A percentile compares a stretch with the other conserved stretches of the same genome.
These are phyloP conservation scores for Nakazawaea sp. DNA, from an alignment of 805 yeast genomes.

Conservation along the genomic window DNA sequence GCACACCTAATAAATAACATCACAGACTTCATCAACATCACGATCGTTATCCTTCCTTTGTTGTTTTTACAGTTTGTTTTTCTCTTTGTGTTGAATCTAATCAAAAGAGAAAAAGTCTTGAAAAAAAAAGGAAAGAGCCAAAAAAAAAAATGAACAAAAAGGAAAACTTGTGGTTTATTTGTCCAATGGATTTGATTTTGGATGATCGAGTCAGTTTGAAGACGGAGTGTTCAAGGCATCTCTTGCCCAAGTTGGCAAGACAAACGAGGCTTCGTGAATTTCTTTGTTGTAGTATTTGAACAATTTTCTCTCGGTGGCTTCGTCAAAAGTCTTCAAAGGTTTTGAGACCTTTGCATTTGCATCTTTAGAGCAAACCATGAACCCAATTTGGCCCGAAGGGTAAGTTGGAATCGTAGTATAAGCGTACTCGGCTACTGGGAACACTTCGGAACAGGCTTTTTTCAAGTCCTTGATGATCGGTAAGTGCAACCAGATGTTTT, in stretches of 20 bases:
- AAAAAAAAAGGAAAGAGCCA: slow-evolving; percentile 11
- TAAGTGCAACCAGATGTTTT: slow-evolving; percentile 70
- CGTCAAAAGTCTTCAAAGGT: slow-evolving; percentile 43
- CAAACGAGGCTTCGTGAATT: slow-evolving; percentile 68
- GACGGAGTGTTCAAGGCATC: slow-evolving; percentile 23
- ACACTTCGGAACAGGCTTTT: slow-evolving; percentile 44
- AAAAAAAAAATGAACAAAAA: slow-evolving; percentile 9
- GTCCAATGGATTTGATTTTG: no score
- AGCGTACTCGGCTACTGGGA: slow-evolving; percentile 55
- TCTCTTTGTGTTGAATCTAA: slow-evolving; percentile 1
- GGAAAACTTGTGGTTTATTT: no score
- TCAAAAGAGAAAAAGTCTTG: slow-evolving; percentile 7
- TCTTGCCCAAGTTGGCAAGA: slow-evolving; percentile 76
- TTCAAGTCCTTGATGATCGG: slow-evolving; percentile 41
- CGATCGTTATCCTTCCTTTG: slow-evolving; percentile 9
- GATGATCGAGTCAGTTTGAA: no score
- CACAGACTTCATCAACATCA: no score
- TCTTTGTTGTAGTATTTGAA: slow-evolving; percentile 60
- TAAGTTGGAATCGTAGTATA: slow-evolving; percentile 84
- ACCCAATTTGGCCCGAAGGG: slow-evolving; percentile 83
- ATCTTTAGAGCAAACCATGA: slow-evolving; percentile 65
- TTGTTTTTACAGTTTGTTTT: slow-evolving; percentile 3
- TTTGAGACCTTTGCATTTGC: slow-evolving; percentile 31
- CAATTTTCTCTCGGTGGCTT: slow-evolving; percentile 37
- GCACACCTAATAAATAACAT: no score